Percentiles rank a stretch among this genome's conserved stretches.
Evolutionary conservation across 805 yeast species (phyloP).

Genomic region (Candida anglica): DNA sequence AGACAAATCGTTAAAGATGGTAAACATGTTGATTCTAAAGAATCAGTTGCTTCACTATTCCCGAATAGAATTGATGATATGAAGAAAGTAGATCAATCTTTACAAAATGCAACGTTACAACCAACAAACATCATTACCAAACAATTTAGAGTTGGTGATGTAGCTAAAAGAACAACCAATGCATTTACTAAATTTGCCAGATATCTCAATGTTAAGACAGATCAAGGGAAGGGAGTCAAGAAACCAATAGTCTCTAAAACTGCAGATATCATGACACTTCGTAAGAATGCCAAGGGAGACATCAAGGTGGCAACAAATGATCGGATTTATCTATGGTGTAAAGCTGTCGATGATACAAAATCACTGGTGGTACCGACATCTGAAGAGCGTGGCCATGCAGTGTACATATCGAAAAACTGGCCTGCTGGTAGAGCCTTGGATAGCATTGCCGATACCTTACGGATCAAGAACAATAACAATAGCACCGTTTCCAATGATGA

Average conservation of each 20-base stretch:
- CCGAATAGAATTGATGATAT: conserved; percentile 47
- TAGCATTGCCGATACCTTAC: conserved; percentile 43
- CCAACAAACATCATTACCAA: conserved; percentile 21
- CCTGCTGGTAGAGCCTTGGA: conserved; percentile 59
- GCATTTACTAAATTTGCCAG: conserved; percentile 25
- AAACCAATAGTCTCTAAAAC: background rate
- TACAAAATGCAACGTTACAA: conserved; percentile 9
- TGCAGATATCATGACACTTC: conserved; percentile 35
- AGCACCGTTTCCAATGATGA: conserved; percentile 35
- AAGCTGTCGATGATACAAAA: conserved; percentile 30
- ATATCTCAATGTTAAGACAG: conserved; percentile 24
- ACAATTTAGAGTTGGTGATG: conserved; percentile 26
- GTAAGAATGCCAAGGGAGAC: conserved; percentile 52
- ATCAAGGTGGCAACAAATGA: conserved; percentile 37
- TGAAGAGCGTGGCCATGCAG: conserved; percentile 24
- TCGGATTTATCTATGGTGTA: conserved; percentile 47
- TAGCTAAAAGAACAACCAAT: conserved; percentile 13
- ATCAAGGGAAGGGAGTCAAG: conserved; percentile 3
- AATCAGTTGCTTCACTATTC: conserved; percentile 46
- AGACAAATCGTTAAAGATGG: conserved; percentile 1
- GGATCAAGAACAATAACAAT: conserved; percentile 49
- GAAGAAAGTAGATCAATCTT: conserved; percentile 25
- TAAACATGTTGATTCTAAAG: conserved; percentile 13
- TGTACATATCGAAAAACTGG: conserved; percentile 54
- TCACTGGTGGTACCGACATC: conserved; percentile 19